A percentile compares a stretch with the other conserved stretches of the same genome.
These are phyloP conservation scores for Leccinum fibrillosum DNA, from an alignment of 768 basidiomycete species.

Conservation along the genomic window DNA sequence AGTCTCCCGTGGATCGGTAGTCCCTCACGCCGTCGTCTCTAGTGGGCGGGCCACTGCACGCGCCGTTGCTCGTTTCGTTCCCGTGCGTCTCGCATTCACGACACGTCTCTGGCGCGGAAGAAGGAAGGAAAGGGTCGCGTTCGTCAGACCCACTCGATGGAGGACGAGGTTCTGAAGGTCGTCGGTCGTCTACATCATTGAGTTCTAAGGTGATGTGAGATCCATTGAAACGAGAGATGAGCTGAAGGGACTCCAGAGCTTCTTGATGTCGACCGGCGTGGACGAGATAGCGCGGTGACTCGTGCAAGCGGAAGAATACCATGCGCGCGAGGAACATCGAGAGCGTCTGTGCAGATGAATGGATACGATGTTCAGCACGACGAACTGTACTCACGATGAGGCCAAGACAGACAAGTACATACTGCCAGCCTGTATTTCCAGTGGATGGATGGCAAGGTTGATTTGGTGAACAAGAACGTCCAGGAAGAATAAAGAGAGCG, in stretches of 20 bases:
- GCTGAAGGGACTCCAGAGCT: slow-evolving; percentile 75
- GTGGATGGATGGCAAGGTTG: slow-evolving; percentile 59
- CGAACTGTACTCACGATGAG: slow-evolving; percentile 64
- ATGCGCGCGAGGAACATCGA: slow-evolving; percentile 86
- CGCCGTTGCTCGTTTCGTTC: neutral
- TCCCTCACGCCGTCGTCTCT: slow-evolving; percentile 22
- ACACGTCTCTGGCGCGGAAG: slow-evolving; percentile 14
- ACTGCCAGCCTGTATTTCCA: slow-evolving; percentile 88
- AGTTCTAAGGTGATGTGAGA: slow-evolving; percentile 62
- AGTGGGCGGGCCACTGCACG: slow-evolving; percentile 2
- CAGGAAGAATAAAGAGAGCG: slow-evolving; percentile 76
- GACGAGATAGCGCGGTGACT: slow-evolving; percentile 92
- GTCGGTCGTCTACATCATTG: slow-evolving; percentile 62
- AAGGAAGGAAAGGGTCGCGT: slow-evolving; percentile 27
- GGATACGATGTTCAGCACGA: neutral
- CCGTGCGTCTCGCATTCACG: slow-evolving; percentile 15
- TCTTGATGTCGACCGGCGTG: slow-evolving; percentile 83
- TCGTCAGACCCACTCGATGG: slow-evolving; percentile 20
- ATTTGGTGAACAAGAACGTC: slow-evolving; percentile 56
- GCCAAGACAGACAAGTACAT: slow-evolving; percentile 74
- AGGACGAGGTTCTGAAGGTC: slow-evolving; percentile 21
- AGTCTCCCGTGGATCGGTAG: slow-evolving; percentile 29
- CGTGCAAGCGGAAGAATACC: slow-evolving; percentile 86
- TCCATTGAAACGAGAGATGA: slow-evolving; percentile 88
- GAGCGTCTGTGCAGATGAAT: slow-evolving; percentile 57